Evolutionary conservation across 2,329 filamentous ascomycete genomes (phyloP), one percentile per base, ranked within the genome.

Genomic region (Ophiostoma australiae): DNA sequence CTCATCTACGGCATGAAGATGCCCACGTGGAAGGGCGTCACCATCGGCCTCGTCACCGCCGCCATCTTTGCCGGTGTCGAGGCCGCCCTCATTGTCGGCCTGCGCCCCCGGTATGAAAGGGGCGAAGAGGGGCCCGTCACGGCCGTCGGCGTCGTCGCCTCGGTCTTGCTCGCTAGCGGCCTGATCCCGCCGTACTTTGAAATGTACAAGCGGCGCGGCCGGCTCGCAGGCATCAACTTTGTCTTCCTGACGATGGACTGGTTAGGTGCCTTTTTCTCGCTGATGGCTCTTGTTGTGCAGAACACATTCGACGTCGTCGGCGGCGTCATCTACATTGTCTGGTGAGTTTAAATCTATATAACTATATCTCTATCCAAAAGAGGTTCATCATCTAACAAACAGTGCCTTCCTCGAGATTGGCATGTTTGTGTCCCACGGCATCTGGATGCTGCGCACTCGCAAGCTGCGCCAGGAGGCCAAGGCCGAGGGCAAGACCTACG

Each of bases 151-250:
- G 81, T 89, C 33, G 76, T 87, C 37, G 87, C 87, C 1, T 83
- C 86, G 2, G 79, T 89, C 11, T 80, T 90, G 7, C 81, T 90
- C 7, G 83, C 83, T 2, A 76, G 80, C 1, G 88, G 88, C 0
- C 78, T 90, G 13, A 75, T 90, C 4, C 85, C 87, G 1, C 87
- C 87, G 0, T 90, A 89, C 74, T 83, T 83, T 70, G 88, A 90
- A 76, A 79, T 89, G 1, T 88, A 84, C 80, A 89, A 89, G 76
- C 81, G 87, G 15, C 81, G 82, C 69, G 88, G 88, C 0, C 81
- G 87, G 33, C 87, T 90, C 1, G 81, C 89, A 39, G 88, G 88
- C 0, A 84, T 90, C 70, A 87, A 87, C 82, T 81, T 78, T 75
- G 76, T 86, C 17, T 90, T 90, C 74, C 77, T 90, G 3, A 78